Percentiles rank a stretch among this genome's conserved stretches.
These are phyloP conservation scores for Naganishia onofrii DNA, from an alignment of 768 basidiomycete species.

Conservation along the genomic window DNA sequence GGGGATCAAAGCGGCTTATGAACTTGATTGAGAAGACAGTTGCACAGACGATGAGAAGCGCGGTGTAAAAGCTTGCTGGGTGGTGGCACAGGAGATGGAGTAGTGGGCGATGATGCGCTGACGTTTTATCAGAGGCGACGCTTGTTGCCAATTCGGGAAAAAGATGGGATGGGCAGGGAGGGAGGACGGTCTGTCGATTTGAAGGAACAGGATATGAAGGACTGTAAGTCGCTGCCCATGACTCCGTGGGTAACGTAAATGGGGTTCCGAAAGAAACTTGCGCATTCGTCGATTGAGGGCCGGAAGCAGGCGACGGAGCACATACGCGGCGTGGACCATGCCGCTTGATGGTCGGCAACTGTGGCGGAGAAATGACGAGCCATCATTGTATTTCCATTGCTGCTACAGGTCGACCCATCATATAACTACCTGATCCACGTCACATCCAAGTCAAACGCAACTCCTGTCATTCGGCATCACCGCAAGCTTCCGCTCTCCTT, in stretches of 20 bases:
- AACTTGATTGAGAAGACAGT: not conserved
- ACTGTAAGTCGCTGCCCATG: conserved; percentile 8
- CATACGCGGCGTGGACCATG: no score
- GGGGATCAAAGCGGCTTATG: not conserved
- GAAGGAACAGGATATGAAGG: conserved; percentile 11
- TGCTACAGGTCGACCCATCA: no score
- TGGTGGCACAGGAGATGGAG: conserved; percentile 17
- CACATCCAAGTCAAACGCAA: no score
- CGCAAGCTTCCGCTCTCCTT: conserved; percentile 12
- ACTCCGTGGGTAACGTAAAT: not conserved
- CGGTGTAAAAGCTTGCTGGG: not conserved
- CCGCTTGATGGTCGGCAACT: no score
- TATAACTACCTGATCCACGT: no score
- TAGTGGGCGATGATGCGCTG: not conserved
- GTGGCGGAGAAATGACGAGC: no score
- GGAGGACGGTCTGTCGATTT: not conserved
- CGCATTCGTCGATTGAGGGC: not conserved
- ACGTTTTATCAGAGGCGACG: not conserved
- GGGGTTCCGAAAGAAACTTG: conserved; percentile 6
- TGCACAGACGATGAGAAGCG: not conserved
- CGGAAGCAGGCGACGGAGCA: no score
- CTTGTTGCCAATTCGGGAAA: not conserved
- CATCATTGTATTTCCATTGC: no score
- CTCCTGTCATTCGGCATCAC: not conserved
- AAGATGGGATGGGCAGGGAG: not conserved